Base-by-base conservation (phyloP, 345 rosid genomes). In the Salix arbutifolia region DNA sequence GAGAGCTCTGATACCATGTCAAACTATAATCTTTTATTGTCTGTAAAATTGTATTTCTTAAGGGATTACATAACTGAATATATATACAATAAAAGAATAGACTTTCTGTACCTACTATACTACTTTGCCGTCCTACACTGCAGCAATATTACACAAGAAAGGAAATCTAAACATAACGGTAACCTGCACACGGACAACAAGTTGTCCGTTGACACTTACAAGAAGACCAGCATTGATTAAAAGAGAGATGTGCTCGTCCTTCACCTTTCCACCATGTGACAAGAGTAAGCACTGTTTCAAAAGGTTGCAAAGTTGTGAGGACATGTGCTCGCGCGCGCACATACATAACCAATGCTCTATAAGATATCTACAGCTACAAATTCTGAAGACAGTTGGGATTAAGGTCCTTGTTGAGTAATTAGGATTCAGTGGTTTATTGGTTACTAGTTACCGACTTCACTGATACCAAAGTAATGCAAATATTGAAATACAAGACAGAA, bases 171-270 rank as follows among this genome's bases (percentile, higher is more conserved):
- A n/a, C n/a, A n/a, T n/a, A n/a, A n/a, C n/a, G n/a, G n/a, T n/a
- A n/a, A n/a, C n/a, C n/a, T n/a, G n/a, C n/a, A n/a, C n/a, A n/a
- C n/a, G n/a, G n/a, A n/a, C n/a, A n/a, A n/a, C n/a, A n/a, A n/a
- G n/a, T n/a, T n/a, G n/a, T n/a, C n/a, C n/a, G n/a, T n/a, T n/a
- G n/a, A n/a, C n/a, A n/a, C n/a, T n/a, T 88, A 96, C 98, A 74
- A 96, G 89, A 79, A 93, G 88, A 71, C 98, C 97, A 69, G 92
- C 90, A 66, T 91, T 92, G 66, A 94, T 91, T 74, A 96, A 78
- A 77, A 88, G 87, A 67, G 97, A 87, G 73, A 94, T 77, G 77
- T 92, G 97, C 5, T 74, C 85, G 74, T 94, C 97, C 83, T 88
- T 88, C 83, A 93, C 91, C 83, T 77, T 84, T 42, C 97, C 98